Evolutionary conservation across 129 eudicot genomes (phyloP).

Genomic region (Artemisia annua): DNA sequence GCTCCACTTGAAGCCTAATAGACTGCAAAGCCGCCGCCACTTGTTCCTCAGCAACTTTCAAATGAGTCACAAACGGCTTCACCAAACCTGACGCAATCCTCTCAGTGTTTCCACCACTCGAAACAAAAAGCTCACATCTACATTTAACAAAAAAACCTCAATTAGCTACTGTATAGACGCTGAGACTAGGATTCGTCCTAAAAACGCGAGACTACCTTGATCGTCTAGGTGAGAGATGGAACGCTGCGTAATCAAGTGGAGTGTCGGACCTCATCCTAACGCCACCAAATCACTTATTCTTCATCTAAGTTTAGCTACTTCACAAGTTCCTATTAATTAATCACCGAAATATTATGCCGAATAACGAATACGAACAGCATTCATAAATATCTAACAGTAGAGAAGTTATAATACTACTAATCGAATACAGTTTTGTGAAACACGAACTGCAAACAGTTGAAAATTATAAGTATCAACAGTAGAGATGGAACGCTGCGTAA

Average conservation of each 20-base stretch:
- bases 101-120: slow-evolving; percentile 69
- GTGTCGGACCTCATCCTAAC: slow-evolving; percentile 55
- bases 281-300: too few species aligned
- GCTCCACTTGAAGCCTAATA: slow-evolving; percentile 75
- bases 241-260: slow-evolving; percentile 85
- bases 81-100: slow-evolving; percentile 90
- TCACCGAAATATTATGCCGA: background rate
- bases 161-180: background rate
- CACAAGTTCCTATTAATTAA: too few species aligned
- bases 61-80: slow-evolving; percentile 83
- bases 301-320: too few species aligned
- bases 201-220: slow-evolving; percentile 46
- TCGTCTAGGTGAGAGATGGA: slow-evolving; percentile 89
- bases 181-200: too few species aligned
- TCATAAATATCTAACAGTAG: too few species aligned
- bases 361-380: background rate
- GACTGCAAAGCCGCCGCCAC: slow-evolving; percentile 62
- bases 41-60: slow-evolving; percentile 85
- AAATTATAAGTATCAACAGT: background rate
- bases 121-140: slow-evolving; percentile 92
- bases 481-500: too few species aligned
- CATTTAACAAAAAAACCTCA: slow-evolving; percentile 7
- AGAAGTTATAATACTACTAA: too few species aligned
- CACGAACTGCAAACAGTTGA: slow-evolving; percentile 1
- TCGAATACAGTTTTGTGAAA: slow-evolving; percentile 1